Evolutionary conservation across 371 early-diverging fungal genomes (phyloP).

Genomic region (Rhizopus sp.): DNA sequence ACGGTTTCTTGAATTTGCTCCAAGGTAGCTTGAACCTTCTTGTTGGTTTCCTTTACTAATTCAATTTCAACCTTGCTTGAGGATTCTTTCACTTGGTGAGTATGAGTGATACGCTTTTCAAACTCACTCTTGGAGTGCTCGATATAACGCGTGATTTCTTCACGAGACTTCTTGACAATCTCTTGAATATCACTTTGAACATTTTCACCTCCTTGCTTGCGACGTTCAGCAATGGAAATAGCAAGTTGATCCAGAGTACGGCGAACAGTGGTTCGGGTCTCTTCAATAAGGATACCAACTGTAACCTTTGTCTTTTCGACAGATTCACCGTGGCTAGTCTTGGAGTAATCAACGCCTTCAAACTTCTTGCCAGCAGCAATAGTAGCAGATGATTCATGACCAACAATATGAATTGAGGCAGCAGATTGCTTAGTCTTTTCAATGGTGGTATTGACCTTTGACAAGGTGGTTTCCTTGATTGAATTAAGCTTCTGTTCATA

Average conservation of each 20-base stretch:
- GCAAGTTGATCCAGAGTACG: conserved; percentile 21
- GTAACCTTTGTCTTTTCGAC: conserved; percentile 28
- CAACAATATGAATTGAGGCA: conserved; percentile 14
- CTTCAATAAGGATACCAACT: conserved; percentile 29
- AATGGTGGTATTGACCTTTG: conserved; percentile 13
- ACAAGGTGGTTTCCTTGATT: conserved; percentile 15
- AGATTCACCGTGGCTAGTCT: conserved; percentile 12
- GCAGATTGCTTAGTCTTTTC: conserved; percentile 22
- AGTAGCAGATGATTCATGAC: conserved; percentile 14
- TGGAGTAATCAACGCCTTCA: conserved; percentile 28
- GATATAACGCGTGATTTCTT: conserved; percentile 21
- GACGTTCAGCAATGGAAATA: conserved; percentile 24
- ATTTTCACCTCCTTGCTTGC: conserved; percentile 34
- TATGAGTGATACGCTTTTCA: conserved; percentile 19
- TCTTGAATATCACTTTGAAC: conserved; percentile 25
- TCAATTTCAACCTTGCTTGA: conserved; percentile 12
- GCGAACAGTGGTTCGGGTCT: conserved; percentile 19
- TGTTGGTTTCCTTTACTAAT: conserved; percentile 22
- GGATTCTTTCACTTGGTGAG: conserved; percentile 7
- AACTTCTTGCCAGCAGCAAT: conserved; percentile 28
- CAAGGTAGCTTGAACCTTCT: conserved; percentile 28
- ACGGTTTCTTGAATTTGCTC: conserved; percentile 26
- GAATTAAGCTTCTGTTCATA: conserved; percentile 13
- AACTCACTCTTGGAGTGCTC: conserved; percentile 17
- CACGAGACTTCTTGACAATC: conserved; percentile 27